Percentiles rank a stretch among this genome's conserved stretches.
Evolutionary conservation across 495 filamentous ascomycete genomes (phyloP).

Genomic region (Cercophora samala): DNA sequence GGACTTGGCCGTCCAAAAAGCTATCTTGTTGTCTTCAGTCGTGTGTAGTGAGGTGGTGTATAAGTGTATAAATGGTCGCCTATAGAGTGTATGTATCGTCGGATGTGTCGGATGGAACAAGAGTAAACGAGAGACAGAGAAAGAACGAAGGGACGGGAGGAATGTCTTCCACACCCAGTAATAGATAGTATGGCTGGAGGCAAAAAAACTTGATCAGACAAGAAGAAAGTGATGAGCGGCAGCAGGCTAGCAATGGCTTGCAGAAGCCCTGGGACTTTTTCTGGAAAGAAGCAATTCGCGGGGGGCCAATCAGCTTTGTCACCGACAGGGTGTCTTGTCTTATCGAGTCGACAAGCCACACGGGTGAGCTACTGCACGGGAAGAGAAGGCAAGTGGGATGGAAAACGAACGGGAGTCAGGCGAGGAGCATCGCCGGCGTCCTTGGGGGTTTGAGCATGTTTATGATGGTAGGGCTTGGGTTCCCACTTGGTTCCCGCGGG

Average conservation of each 20-base stretch:
- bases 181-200: background rate
- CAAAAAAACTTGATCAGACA: background rate
- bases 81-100: background rate
- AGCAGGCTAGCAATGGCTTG: slow-evolving; percentile 9
- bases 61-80: background rate
- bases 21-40: background rate
- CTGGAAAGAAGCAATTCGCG: slow-evolving; percentile 14
- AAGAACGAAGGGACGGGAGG: slow-evolving; percentile 2
- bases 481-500: background rate
- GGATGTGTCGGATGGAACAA: background rate
- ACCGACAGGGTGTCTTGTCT: slow-evolving; percentile 6
- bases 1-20: background rate
- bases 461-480: background rate
- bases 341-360: slow-evolving; percentile 1
- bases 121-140: background rate
- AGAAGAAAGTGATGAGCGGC: slow-evolving; percentile 1
- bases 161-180: background rate
- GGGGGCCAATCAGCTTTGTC: slow-evolving; percentile 6
- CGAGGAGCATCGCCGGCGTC: background rate
- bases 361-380: background rate
- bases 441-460: background rate
- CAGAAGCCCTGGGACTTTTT: slow-evolving; percentile 1
- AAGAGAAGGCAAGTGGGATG: background rate
- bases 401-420: background rate
- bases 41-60: background rate